Conservation (phyloP, 2,329 filamentous ascomycete genomes). For the Colletotrichum viniferum region DNA sequence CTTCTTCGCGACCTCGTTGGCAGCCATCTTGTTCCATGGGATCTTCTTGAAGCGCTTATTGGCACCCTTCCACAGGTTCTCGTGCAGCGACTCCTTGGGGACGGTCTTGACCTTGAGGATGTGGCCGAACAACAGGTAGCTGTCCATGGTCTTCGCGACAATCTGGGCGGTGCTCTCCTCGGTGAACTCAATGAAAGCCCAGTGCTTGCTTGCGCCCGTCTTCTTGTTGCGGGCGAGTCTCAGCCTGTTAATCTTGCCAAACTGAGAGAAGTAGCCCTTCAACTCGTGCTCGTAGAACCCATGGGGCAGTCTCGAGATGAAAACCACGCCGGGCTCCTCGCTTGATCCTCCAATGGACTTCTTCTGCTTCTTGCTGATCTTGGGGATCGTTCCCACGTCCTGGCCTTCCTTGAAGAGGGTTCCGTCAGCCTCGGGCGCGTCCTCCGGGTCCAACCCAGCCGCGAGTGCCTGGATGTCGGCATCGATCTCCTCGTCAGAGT, state of each 20-base stretch:
- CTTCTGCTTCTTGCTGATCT: conserved; percentile 50
- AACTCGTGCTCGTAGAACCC: conserved; percentile 98
- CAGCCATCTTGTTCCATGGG: conserved; percentile 80
- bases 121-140: conserved; percentile 94
- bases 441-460: conserved; percentile 45
- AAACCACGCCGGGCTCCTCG: conserved; percentile 77
- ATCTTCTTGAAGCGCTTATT: conserved; percentile 85
- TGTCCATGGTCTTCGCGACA: conserved; percentile 95
- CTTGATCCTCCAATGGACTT: conserved; percentile 34
- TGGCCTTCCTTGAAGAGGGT: conserved; percentile 51
- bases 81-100: conserved; percentile 77
- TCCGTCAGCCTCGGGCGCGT: conserved; percentile 33
- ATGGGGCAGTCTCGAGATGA: conserved; percentile 88
- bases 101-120: conserved; percentile 87
- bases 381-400: conserved; percentile 56
- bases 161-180: conserved; percentile 82
- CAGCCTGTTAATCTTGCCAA: conserved; percentile 79
- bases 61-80: conserved; percentile 86
- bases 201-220: conserved; percentile 91
- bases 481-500: conserved; percentile 44
- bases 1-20: conserved; percentile 74
- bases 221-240: conserved; percentile 83
- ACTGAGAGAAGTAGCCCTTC: conserved; percentile 91
- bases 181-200: conserved; percentile 90
- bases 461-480: conserved; percentile 49